These are phyloP conservation scores for Pilasporangium apinafurcum DNA, from an alignment of 352 stramenopile species.

Conservation along the genomic window DNA sequence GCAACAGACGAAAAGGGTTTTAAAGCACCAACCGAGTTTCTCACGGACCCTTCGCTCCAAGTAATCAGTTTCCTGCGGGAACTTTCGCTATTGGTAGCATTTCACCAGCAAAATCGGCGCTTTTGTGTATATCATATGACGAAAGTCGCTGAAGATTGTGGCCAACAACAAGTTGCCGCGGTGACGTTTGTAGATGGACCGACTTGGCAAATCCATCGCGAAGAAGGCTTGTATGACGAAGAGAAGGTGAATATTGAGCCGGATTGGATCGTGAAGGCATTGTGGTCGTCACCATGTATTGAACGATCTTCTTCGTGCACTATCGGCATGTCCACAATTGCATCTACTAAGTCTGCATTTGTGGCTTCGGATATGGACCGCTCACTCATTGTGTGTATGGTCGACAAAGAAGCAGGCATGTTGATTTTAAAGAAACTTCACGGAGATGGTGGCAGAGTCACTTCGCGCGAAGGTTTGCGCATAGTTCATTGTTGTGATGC, in stretches of 20 bases:
- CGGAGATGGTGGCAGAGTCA: background rate
- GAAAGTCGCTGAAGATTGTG: background rate
- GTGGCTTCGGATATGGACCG: slow-evolving; percentile 17
- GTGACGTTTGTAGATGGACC: slow-evolving; percentile 31
- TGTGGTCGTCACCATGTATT: slow-evolving; percentile 26
- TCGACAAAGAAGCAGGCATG: slow-evolving; percentile 25
- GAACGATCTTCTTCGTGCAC: slow-evolving; percentile 3
- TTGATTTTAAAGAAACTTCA: slow-evolving; percentile 20
- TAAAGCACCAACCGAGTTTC: slow-evolving; percentile 6
- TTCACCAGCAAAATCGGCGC: slow-evolving; percentile 31
- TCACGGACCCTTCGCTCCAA: slow-evolving; percentile 50
- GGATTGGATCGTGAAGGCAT: slow-evolving; percentile 21
- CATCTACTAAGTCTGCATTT: slow-evolving; percentile 19
- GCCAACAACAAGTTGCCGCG: background rate
- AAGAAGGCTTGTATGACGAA: slow-evolving; percentile 17
- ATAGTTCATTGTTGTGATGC: slow-evolving; percentile 35
- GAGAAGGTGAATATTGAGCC: slow-evolving; percentile 26
- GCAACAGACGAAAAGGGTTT: background rate
- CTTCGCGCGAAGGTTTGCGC: background rate
- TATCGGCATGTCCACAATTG: background rate
- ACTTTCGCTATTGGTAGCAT: slow-evolving; percentile 34
- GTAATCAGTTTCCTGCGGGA: slow-evolving; percentile 29
- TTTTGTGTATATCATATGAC: slow-evolving; percentile 50
- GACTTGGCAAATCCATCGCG: slow-evolving; percentile 27
- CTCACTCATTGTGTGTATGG: slow-evolving; percentile 29